Base-by-base conservation (phyloP, 768 basidiomycete genomes). In the Scleroderma bovista region DNA sequence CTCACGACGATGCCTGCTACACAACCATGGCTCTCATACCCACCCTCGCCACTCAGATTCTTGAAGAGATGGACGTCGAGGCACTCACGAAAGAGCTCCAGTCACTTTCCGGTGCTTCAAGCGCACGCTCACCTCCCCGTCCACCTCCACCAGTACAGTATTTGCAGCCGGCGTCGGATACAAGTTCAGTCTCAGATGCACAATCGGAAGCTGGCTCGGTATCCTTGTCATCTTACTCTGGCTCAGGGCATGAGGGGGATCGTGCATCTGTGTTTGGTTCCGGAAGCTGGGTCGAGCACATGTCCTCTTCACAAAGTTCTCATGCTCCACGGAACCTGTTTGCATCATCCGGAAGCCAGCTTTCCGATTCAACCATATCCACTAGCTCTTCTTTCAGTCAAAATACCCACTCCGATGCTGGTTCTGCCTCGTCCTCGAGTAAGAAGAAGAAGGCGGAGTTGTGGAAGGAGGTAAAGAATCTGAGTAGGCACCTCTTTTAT, bases 401-500 rank as follows among this genome's bases (percentile, higher is more conserved):
- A 13, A 43, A 45, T 17, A 6, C 32, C 8, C 45, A 15, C 11
- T 39, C 48, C 16, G 38, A 23, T 45, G 54, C 50, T 10, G 33
- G 33, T 12, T 55, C 57, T 1, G 40, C 37, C 7, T 34, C 42
- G 3, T 56, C 60, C 16, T 54, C 50, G 37, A 52, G 55, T 37
- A 68, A 70, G 22, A 73, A 78, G 53, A 82, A 78, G n/a, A 93
- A 86, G 63, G 79, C 77, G 1, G 86, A 94, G 59, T 72, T 98
- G 7, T 98, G 95, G 95, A 83, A 84, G 50, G 92, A 96, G 67
- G 78, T 96, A 33, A 97, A 96, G 65, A 79, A 93, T 33, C 56
- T 64, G 2, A 55, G 80, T 94, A 29, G 84, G 90, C 86, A 60
- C 24, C 10, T 17, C 40, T 42, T 16, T n/a, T n/a, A n/a, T 19